Evolutionary conservation across 2,329 filamentous ascomycete species (phyloP).

Genomic region (Diplodia intermedia): DNA sequence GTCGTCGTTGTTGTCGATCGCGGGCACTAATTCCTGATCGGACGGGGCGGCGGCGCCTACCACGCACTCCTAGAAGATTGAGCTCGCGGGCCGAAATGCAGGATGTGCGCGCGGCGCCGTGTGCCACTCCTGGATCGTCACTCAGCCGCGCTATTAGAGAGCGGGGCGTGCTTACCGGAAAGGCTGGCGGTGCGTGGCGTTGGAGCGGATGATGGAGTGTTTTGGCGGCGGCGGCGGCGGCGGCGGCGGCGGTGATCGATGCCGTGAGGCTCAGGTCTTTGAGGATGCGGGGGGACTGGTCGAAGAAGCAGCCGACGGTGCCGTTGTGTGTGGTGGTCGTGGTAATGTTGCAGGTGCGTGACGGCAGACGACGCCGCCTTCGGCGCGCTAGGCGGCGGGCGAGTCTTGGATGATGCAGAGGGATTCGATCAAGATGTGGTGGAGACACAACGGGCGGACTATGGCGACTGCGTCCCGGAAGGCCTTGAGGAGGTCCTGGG

Average conservation of each 20-base stretch:
- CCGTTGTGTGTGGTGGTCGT: background rate
- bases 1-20: too few species aligned
- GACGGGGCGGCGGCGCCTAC: background rate
- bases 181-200: too few species aligned
- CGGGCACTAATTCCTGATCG: background rate
- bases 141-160: slow-evolving; percentile 35
- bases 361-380: background rate
- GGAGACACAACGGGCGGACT: background rate
- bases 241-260: too few species aligned
- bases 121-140: slow-evolving; percentile 39
- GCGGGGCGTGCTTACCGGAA: background rate
- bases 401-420: slow-evolving; percentile 33
- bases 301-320: background rate
- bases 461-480: background rate
- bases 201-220: background rate
- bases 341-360: background rate
- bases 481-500: background rate
- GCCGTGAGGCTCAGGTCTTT: too few species aligned
- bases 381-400: background rate
- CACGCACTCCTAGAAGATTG: slow-evolving; percentile 38
- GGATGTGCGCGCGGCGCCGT: slow-evolving; percentile 37
- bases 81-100: slow-evolving; percentile 37
- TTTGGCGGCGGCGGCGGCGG: too few species aligned
- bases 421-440: slow-evolving; percentile 30
- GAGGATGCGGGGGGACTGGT: too few species aligned